Evolutionary conservation across 306 rosid genomes (phyloP), one percentile per base, ranked within the genome.

Genomic region (Lathyrus aphaca): DNA sequence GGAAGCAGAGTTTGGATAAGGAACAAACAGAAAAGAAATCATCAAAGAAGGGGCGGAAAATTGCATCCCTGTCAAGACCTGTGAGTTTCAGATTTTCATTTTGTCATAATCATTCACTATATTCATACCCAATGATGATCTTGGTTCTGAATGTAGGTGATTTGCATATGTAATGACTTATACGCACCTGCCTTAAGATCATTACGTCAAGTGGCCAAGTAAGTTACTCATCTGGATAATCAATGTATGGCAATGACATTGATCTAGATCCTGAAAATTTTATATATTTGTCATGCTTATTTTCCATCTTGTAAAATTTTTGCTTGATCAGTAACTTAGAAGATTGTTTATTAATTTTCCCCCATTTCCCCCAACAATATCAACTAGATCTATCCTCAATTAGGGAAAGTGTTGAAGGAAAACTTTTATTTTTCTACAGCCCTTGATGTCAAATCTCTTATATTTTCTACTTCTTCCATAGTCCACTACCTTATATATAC

Each of bases 101-200:
- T 51, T 64, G 54, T 79, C 62, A 46, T 64, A 49, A 56, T 60
- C 10, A 60, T 79, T 65, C 69, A 51, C 16, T 37, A 19, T 51
- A 65, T 32, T 71, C 29, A 71, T 75, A 68, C 69, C 57, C 42
- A 25, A 63, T 21, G 17, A 46, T 78, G 49, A 58, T 66, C 60
- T 73, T 79, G 58, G 45, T 27, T 76, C 29, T 74, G 59, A 73
- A 53, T 79, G 69, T 80, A 92, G 98, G 93, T 93, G 72, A 88
- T 93, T 74, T 93, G 98, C 87, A 93, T 93, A 77, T 93, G 98
- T 69, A 93, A 93, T 85, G 98, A 93, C 77, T 84, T 93, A 30
- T 93, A 93, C 71, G 89, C 97, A 55, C 96, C 98, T 54, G 91
- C 91, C 62, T 85, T 93, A 82, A 90, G 98, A 85, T 88, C 91